Base-by-base conservation (phyloP, 495 filamentous ascomycete genomes). In the Lindgomyces ingoldianus region DNA sequence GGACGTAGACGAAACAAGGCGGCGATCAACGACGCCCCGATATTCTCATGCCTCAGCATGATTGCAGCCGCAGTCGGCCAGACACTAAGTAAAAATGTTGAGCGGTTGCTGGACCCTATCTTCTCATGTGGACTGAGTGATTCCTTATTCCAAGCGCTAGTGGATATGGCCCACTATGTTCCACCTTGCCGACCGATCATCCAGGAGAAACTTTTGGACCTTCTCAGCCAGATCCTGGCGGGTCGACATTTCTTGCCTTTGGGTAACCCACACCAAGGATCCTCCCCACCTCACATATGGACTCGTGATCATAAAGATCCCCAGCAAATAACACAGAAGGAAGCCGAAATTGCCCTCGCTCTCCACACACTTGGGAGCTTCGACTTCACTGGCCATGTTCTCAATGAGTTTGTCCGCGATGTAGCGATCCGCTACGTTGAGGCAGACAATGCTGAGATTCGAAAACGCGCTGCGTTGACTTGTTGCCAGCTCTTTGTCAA, bases 131-230 rank as follows among this genome's bases (percentile, higher is more conserved):
- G 93, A 46, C 80, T 99, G 41, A 96, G 90, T 57, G 88, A 91
- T 65, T 91, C 94, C 52, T 82, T 99, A 19, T 96, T 91, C 0
- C 93, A 98, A 73, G 94, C 94, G 14, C 79, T 99, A 51, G 91
- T 97, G 21, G 94, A 98, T 72, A 96, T 99, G 90, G 93, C 94
- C 42, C 94, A 97, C 72, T 98, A 98, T 73, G 96, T 99, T 51
- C 93, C 94, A 0, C 94, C 95, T 1, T 89, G 96, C 65, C 93
- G 96, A 74, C 81, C 87, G 26, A 91, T 83, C 11, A 97, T 99
- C 42, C 94, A 99, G 73, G 93, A 96, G 64, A 88, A 90, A 60
- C 81, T 99, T 36, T 83, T 99, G 29, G 89, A 99, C 71, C 91
- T 98, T 85, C 81, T 99, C 4, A 97, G 94, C 77, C 87, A 91